These are phyloP conservation scores for Suhomyces terraborum DNA, from an alignment of 1,139 yeast genomes.

Conservation along the genomic window DNA sequence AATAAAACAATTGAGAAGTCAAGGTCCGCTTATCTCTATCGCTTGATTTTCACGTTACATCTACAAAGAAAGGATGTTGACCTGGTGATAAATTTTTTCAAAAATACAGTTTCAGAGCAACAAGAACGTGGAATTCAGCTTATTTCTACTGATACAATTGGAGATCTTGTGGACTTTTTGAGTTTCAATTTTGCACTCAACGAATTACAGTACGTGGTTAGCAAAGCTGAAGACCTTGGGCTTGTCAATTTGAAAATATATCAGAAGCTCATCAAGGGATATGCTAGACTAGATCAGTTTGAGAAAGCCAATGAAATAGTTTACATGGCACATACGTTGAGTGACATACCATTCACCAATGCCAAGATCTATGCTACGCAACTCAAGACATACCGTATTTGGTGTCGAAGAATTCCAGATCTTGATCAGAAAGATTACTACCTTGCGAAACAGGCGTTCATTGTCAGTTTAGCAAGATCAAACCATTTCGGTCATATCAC, in stretches of 20 bases:
- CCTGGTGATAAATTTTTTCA: constrained; percentile 44
- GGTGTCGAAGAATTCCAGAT: constrained; percentile 23
- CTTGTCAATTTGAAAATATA: constrained; percentile 16
- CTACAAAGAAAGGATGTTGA: constrained; percentile 39
- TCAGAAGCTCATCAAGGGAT: constrained; percentile 27
- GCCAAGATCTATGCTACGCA: constrained; percentile 33
- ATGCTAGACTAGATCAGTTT: constrained; percentile 34
- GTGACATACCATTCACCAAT: constrained; percentile 34
- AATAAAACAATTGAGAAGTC: constrained; percentile 26
- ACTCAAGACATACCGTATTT: constrained; percentile 33
- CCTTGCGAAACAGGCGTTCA: constrained; percentile 14
- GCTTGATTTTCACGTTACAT: constrained; percentile 41
- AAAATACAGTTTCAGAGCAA: constrained; percentile 32
- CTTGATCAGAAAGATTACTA: constrained; percentile 7
- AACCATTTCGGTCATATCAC: constrained; percentile 11
- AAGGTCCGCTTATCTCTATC: constrained; percentile 41
- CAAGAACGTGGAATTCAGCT: constrained; percentile 17
- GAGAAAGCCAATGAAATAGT: constrained; percentile 35
- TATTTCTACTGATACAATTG: constrained; percentile 22
- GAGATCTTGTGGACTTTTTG: constrained; percentile 24
- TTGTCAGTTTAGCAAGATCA: constrained; percentile 12
- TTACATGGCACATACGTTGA: constrained; percentile 32
- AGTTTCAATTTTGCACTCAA: constrained; percentile 27
- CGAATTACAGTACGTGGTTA: constrained; percentile 26
- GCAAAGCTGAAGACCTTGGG: constrained; percentile 23